Base-by-base conservation (phyloP, 2,329 filamentous ascomycete species). In the Diaporthe ilicicola region DNA sequence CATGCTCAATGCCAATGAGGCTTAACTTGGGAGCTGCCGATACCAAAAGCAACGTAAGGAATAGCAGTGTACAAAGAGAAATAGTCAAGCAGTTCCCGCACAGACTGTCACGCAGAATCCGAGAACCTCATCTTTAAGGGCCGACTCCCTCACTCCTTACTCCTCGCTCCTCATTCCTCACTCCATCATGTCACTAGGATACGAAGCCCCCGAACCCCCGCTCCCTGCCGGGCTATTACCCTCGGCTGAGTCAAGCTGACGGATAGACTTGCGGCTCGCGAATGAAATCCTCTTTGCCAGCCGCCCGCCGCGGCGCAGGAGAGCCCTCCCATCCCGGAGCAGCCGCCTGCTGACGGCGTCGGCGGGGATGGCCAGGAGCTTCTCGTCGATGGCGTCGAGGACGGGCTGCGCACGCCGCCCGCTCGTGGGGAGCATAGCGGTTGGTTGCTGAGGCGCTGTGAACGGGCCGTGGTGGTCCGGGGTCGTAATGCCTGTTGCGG, bases 271-370 rank as follows among this genome's bases (percentile, higher is more conserved):
- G 2, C 12, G 39, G 19, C n/a, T 9, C 22, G 15, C 19, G 8
- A 9, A 17, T 0, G 27, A 48, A 19, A 7, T 24, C 8, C 29
- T 34, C 27, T 19, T 10, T 4, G 59, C 19, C 3, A 17, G 8
- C 44, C 22, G 4, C 29, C 17, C 46, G 2, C 8, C 17, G 1
- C 5, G 4, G n/a, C 19, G 24, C 19, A 50, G 15, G 6, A 19
- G 15, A 0, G 13, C 29, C n/a, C 59, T 7, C 4, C 59, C 59
- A 2, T 64, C 59, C 7, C 29, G 12, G 3, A 64, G 44, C 29
- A 50, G 13, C 29, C 59, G 27, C 44, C 59, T 24, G 59, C 59
- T 50, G n/a, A 64, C 59, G 13, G 59, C 44, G 4, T 64, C 59
- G 9, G 44, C 59, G 9, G 59, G 59, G 13, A 64, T 8, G 29